Evolutionary conservation across 768 basidiomycete genomes (phyloP).

Genomic region (Phaeolepiota aurea): DNA sequence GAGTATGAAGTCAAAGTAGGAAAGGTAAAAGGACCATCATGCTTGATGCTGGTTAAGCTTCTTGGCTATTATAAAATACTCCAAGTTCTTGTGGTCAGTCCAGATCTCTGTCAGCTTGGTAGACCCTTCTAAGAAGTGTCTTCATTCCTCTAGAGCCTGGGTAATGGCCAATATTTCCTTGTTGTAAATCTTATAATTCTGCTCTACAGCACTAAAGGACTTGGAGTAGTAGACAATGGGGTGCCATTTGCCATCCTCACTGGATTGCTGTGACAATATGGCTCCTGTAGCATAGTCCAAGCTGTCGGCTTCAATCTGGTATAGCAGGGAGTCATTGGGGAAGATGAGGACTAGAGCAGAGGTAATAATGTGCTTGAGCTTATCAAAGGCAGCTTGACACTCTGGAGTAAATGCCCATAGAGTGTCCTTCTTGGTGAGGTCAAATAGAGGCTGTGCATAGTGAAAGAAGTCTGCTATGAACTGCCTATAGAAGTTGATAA

Average conservation of each 20-base stretch:
- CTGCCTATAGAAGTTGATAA: conserved; percentile 35
- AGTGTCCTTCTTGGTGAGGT: too few species aligned
- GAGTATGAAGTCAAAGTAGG: conserved; percentile 9
- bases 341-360: too few species aligned
- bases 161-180: conserved; percentile 41
- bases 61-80: too few species aligned
- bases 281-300: conserved; percentile 20
- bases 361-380: conserved; percentile 11
- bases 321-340: conserved; percentile 6
- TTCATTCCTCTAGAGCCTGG: conserved; percentile 11
- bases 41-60: conserved; percentile 28
- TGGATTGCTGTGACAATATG: conserved; percentile 16
- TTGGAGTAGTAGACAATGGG: conserved; percentile 30
- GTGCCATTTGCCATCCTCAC: conserved; percentile 14
- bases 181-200: conserved; percentile 44
- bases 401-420: too few species aligned
- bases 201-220: conserved; percentile 21
- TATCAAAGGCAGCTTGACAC: too few species aligned
- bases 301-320: conserved; percentile 17
- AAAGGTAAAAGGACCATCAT: conserved; percentile 21
- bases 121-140: conserved; percentile 16
- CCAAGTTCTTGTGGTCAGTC: too few species aligned
- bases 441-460: conserved; percentile 20
- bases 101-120: conserved; percentile 12
- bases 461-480: too few species aligned